Evolutionary conservation across 805 yeast species (phyloP), one percentile per base, ranked within the genome.

Genomic region (Candida insectalens): DNA sequence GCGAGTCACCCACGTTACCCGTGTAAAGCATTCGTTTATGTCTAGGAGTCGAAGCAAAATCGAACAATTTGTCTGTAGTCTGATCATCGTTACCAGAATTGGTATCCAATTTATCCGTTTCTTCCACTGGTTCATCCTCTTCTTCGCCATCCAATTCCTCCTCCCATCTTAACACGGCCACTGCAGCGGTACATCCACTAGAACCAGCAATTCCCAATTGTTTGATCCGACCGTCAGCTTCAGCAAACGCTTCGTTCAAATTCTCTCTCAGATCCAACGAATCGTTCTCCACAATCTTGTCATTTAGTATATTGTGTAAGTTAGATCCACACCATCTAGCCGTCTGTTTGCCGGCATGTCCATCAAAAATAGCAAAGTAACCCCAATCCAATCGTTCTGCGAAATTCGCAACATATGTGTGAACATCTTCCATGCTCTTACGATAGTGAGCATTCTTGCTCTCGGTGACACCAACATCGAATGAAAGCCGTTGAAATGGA

Each of bases 171-270:
- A 85, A 54, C 1, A 92, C 72, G 2, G 96, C 95, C 7, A 88
- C 96, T 0, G 94, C 96, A 0, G 96, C 97, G 0, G 98, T 92
- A 46, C 94, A 77, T 0, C 98, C 98, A 39, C 94, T 77, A 28
- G 79, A 74, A 2, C 88, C 88, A 30, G 71, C 64, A 12, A 74
- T 64, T 32, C 72, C 72, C 18, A 40, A 16, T 27, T 70, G 60
- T 22, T 65, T 71, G 27, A 89, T 76, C 45, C 73, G 61, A 26
- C 65, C 62, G 57, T 89, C 98, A 2, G 94, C 88, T 38, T 74
- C 71, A 16, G 71, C 59, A 54, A 92, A 89, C 3, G 92, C 67
- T 25, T 69, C 69, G 49, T 74, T 74, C 40, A 89, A 60, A 20
- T 78, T 69, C 38, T 73, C 77, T 42, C 88, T 61, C 37, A 85